Evolutionary conservation across 192 early-diverging fungal species (phyloP).

Genomic region (Linnemannia exigua): DNA sequence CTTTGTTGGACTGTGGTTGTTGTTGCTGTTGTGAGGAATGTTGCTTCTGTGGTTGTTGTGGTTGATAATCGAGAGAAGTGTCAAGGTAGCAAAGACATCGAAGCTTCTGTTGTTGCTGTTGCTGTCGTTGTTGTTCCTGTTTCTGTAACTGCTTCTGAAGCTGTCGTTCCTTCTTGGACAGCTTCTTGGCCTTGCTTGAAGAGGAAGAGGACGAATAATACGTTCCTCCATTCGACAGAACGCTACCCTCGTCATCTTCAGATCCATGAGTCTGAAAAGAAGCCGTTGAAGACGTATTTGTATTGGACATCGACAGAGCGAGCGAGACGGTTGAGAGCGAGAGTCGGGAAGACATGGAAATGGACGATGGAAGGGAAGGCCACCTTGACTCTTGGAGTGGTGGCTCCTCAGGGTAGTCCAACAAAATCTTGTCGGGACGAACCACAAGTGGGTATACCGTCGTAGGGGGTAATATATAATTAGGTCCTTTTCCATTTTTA

Average conservation of each 20-base stretch:
- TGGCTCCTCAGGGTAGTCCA: constrained; percentile 20
- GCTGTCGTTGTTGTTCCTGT: not conserved
- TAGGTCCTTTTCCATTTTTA: constrained; percentile 5
- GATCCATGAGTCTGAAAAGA: constrained; percentile 32
- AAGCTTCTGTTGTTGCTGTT: constrained; percentile 4
- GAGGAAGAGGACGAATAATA: not conserved
- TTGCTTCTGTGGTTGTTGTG: not conserved
- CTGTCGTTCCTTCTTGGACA: constrained; percentile 17
- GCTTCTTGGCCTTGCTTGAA: constrained; percentile 19
- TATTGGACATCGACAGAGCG: constrained; percentile 11
- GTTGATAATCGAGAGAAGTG: constrained; percentile 16
- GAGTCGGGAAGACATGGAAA: constrained; percentile 34
- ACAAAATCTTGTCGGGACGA: constrained; percentile 44
- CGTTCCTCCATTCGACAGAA: not conserved
- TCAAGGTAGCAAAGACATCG: constrained; percentile 52
- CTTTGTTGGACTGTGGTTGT: not conserved
- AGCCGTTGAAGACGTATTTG: not conserved
- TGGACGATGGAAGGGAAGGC: constrained; percentile 14
- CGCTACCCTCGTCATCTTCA: constrained; percentile 27
- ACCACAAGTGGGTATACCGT: constrained; percentile 44
- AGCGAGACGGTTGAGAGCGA: constrained; percentile 36
- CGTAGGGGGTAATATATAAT: constrained; percentile 39
- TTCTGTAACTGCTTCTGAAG: constrained; percentile 11
- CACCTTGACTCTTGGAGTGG: constrained; percentile 6
- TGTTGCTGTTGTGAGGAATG: constrained; percentile 16